Percentiles rank a stretch among this genome's conserved stretches.
Conservation (phyloP, 2,329 filamentous ascomycete genomes). For the Pseudogymnoascus sp. region DNA sequence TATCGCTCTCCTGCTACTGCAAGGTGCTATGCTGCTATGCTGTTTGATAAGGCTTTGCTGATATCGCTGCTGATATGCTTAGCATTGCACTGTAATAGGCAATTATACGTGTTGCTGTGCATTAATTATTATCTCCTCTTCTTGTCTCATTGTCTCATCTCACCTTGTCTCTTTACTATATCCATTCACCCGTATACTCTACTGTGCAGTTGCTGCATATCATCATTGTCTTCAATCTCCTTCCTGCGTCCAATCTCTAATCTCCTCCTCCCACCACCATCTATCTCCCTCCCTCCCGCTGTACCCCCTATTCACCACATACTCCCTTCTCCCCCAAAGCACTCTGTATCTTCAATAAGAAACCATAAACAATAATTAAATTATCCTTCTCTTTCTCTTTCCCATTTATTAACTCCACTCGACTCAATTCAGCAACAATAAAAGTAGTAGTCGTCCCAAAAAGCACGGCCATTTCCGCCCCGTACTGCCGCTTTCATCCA, state of each 20-base stretch:
- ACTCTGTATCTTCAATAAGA: background rate
- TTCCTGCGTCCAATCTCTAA: background rate
- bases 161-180: no score
- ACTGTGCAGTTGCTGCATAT: background rate
- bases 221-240: background rate
- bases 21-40: background rate
- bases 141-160: background rate
- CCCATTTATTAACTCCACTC: background rate
- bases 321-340: background rate
- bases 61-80: background rate
- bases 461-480: slow-evolving; percentile 3
- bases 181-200: background rate
- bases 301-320: background rate
- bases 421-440: background rate
- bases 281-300: background rate
- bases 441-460: background rate
- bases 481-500: slow-evolving; percentile 5
- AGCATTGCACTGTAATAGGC: background rate
- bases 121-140: background rate
- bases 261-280: background rate
- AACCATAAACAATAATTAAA: background rate
- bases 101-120: background rate
- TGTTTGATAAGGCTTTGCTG: background rate
- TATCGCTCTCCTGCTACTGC: background rate
- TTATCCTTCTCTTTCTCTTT: background rate